A percentile compares a stretch with the other conserved stretches of the same genome.
Evolutionary conservation across 371 early-diverging fungal genomes (phyloP).

Genomic region (Lichtheimia ramosa): DNA sequence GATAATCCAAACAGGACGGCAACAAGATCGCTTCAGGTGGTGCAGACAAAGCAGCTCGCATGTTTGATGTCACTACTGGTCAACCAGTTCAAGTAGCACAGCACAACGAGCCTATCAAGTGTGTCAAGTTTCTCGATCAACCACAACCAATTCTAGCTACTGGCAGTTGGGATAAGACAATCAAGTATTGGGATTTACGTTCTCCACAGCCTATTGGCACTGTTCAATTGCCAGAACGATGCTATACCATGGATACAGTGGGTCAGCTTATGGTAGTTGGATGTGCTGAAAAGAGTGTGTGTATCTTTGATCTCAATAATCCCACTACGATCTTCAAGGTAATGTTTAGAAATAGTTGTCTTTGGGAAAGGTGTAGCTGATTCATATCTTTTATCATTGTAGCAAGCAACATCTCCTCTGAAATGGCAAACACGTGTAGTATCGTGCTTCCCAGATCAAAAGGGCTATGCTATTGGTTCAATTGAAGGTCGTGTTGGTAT

Average conservation of each 20-base stretch:
- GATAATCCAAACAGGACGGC: conserved; percentile 67
- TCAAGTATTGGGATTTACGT: conserved; percentile 90
- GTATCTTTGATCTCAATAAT: conserved; percentile 72
- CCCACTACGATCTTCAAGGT: conserved; percentile 70
- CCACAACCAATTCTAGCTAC: conserved; percentile 72
- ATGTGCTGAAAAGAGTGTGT: conserved; percentile 75
- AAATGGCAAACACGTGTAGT: conserved; percentile 88
- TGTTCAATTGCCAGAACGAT: conserved; percentile 76
- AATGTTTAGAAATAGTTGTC: conserved; percentile 38
- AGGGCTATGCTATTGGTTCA: conserved; percentile 87
- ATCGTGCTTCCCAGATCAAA: conserved; percentile 74
- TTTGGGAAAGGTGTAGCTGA: conserved; percentile 54
- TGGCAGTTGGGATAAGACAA: conserved; percentile 93
- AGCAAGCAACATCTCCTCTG: conserved; percentile 72
- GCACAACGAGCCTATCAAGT: conserved; percentile 83
- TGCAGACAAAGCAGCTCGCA: conserved; percentile 80
- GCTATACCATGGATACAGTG: conserved; percentile 83
- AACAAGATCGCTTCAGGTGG: conserved; percentile 85
- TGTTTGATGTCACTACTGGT: conserved; percentile 78
- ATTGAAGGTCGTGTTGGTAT: conserved; percentile 95
- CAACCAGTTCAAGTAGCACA: conserved; percentile 79
- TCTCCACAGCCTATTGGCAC: conserved; percentile 64
- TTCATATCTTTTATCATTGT: conserved; percentile 17
- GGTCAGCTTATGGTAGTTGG: conserved; percentile 76
- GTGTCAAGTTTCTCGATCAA: conserved; percentile 73